Evolutionary conservation across 2,329 filamentous ascomycete genomes (phyloP).

Genomic region (Magnaporthiopsis incrustans): DNA sequence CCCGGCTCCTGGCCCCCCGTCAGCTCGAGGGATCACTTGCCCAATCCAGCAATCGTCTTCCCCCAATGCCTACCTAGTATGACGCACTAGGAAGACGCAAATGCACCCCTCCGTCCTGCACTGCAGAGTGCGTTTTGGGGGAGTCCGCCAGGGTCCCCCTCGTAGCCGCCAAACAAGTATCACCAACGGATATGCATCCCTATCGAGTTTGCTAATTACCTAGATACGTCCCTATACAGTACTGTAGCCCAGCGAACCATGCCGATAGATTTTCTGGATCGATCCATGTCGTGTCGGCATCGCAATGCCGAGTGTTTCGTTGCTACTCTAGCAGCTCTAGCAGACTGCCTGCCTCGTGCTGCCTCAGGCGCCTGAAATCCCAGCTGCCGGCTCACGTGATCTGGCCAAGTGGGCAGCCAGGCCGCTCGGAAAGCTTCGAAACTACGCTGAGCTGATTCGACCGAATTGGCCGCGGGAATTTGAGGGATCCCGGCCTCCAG

Average conservation of each 20-base stretch:
- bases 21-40: constrained; percentile 9
- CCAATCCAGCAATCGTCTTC: constrained; percentile 5
- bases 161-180: not conserved
- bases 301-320: too few relatives aligned
- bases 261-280: not conserved
- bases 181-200: not conserved
- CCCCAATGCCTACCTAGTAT: not conserved
- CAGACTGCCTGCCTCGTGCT: not conserved
- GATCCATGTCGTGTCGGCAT: not conserved
- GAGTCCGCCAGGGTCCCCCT: not conserved
- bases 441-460: constrained; percentile 8
- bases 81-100: not conserved
- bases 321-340: too few relatives aligned
- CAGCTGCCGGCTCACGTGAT: constrained; percentile 3
- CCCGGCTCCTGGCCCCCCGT: not conserved
- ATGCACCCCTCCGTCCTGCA: not conserved
- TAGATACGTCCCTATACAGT: not conserved
- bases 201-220: not conserved
- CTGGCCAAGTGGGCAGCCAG: not conserved
- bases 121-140: not conserved
- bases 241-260: not conserved
- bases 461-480: constrained; percentile 9
- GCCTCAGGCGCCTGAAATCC: constrained; percentile 2
- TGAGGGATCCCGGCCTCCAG: constrained; percentile 4
- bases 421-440: constrained; percentile 4